Evolutionary conservation across 192 early-diverging fungal genomes (phyloP).

Genomic region (Coemansia asiatica): DNA sequence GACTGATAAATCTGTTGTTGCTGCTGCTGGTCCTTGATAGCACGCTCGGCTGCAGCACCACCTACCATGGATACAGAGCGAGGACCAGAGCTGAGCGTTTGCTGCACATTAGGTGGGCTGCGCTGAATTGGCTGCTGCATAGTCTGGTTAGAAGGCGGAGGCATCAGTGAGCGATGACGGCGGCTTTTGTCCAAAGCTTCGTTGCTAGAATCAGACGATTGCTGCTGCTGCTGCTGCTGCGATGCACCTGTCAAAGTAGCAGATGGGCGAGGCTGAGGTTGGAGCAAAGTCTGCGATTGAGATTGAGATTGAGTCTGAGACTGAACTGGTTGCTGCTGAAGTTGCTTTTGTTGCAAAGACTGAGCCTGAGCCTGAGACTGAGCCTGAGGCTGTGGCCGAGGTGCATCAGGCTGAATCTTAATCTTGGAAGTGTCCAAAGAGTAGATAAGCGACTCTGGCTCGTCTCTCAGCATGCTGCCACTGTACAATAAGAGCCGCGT

Average conservation of each 20-base stretch:
- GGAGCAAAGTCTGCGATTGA: not conserved
- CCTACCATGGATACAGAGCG: conserved; percentile 43
- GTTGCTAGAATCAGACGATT: not conserved
- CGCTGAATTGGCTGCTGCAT: conserved; percentile 8
- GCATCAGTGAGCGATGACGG: conserved; percentile 43
- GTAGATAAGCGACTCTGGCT: conserved; percentile 26
- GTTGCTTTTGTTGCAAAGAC: not conserved
- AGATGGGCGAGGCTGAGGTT: not conserved
- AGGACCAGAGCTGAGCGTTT: not conserved
- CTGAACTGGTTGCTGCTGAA: conserved; percentile 5
- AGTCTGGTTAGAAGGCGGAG: conserved; percentile 12
- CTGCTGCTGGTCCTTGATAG: conserved; percentile 13
- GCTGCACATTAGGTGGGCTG: conserved; percentile 12
- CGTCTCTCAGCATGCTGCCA: conserved; percentile 40
- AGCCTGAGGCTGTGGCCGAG: conserved; percentile 10
- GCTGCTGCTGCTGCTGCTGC: conserved; percentile 4
- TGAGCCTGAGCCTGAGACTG: conserved; percentile 3
- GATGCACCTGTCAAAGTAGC: not conserved
- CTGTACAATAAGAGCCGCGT: conserved; percentile 46
- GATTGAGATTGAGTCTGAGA: conserved; percentile 6
- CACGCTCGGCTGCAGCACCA: conserved; percentile 10
- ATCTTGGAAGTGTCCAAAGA: conserved; percentile 56
- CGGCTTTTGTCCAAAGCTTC: conserved; percentile 17
- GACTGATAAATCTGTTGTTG: conserved; percentile 10
- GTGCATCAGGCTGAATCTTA: conserved; percentile 51